These are phyloP conservation scores for Aspergillus sp. DNA, from an alignment of 2,329 filamentous ascomycete species.

Conservation along the genomic window DNA sequence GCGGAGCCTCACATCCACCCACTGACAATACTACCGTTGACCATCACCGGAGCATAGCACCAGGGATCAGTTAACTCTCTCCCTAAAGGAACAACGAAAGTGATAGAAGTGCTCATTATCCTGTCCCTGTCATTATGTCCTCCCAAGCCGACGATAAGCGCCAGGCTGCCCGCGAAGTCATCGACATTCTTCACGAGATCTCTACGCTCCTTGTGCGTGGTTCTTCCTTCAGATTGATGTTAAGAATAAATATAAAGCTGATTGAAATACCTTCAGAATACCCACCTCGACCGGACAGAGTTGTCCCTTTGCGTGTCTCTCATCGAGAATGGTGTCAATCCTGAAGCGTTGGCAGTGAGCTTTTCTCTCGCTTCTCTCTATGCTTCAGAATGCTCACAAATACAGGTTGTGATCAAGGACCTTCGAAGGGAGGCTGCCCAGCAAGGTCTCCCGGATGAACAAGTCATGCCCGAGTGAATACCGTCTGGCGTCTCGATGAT, in stretches of 20 bases:
- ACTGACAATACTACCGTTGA: too few species aligned
- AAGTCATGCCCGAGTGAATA: conserved; percentile 9
- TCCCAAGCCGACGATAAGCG: conserved; percentile 39
- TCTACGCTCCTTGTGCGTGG: conserved; percentile 38
- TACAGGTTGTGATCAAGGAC: conserved; percentile 41
- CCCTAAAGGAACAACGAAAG: too few species aligned
- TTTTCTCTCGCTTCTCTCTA: not conserved
- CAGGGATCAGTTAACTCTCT: too few species aligned
- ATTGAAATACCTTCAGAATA: conserved; percentile 57
- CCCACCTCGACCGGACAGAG: conserved; percentile 80
- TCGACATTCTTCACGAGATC: conserved; percentile 45
- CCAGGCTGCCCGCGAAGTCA: conserved; percentile 43
- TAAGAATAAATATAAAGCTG: too few species aligned
- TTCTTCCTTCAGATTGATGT: not conserved
- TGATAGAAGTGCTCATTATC: too few species aligned
- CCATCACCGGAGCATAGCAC: too few species aligned
- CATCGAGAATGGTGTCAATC: conserved; percentile 95
- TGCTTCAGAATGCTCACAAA: not conserved
- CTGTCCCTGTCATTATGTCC: conserved; percentile 24
- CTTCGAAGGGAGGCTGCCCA: conserved; percentile 34
- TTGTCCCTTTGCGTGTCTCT: conserved; percentile 92
- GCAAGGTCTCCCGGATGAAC: conserved; percentile 15
- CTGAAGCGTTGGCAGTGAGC: conserved; percentile 84
- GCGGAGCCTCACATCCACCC: too few species aligned
- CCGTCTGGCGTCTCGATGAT: not conserved